Evolutionary conservation across 2,329 filamentous ascomycete genomes (phyloP).

Genomic region (Fusarium pininemorale): DNA sequence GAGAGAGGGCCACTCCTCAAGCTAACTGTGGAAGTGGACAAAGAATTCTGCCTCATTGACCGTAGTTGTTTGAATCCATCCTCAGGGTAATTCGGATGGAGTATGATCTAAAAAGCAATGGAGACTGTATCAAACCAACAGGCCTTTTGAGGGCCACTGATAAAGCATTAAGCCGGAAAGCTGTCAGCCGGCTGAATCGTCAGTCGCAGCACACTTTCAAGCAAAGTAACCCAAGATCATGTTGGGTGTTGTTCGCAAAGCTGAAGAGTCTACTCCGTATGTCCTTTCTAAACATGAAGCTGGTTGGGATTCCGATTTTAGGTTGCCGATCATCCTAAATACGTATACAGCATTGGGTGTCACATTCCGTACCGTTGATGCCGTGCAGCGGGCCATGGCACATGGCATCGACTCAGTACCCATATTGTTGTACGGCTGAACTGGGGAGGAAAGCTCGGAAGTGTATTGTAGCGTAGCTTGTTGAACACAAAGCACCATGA

Average conservation of each 20-base stretch:
- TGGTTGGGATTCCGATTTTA: conserved; percentile 22
- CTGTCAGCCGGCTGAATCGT: background rate
- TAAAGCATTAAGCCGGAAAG: background rate
- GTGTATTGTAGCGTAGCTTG: background rate
- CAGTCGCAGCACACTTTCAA: background rate
- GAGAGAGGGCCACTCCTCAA: conserved; percentile 16
- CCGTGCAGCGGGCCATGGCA: conserved; percentile 29
- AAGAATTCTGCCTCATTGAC: conserved; percentile 1
- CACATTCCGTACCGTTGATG: conserved; percentile 39
- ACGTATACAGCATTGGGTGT: conserved; percentile 26
- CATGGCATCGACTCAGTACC: conserved; percentile 25
- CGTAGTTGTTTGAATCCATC: background rate
- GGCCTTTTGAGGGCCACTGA: background rate
- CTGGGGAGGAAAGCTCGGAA: background rate
- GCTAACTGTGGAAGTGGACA: conserved; percentile 9
- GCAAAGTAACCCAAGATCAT: conserved; percentile 10
- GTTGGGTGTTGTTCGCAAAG: background rate
- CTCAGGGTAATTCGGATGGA: conserved; percentile 4
- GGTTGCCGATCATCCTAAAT: conserved; percentile 27
- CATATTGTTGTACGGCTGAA: conserved; percentile 3
- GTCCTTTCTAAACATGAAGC: conserved; percentile 4
- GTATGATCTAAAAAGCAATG: background rate
- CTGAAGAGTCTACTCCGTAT: background rate
- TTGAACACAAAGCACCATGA: conserved; percentile 2
- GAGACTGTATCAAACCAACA: conserved; percentile 15